These are phyloP conservation scores for Eimeria falciformis DNA, from an alignment of 169 alveolate genomes.

Conservation along the genomic window DNA sequence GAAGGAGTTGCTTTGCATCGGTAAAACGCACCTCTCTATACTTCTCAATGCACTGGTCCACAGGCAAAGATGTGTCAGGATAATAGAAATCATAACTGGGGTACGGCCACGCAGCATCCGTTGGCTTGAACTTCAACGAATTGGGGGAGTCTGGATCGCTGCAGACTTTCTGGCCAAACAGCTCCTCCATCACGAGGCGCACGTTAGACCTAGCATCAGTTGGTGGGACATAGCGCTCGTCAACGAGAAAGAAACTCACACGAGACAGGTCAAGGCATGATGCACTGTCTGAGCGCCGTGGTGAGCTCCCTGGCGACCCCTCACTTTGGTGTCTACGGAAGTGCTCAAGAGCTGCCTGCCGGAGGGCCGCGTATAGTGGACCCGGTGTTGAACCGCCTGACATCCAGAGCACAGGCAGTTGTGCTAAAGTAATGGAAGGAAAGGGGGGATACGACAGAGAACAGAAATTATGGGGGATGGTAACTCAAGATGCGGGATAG, in stretches of 20 bases:
- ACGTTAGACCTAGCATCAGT: conserved; percentile 70
- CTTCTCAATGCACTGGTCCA: conserved; percentile 75
- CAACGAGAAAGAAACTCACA: conserved; percentile 77
- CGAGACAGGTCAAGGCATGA: conserved; percentile 66
- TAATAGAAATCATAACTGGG: conserved; percentile 39
- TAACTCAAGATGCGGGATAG: no score
- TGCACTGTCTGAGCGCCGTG: background rate
- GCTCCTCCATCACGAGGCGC: conserved; percentile 69
- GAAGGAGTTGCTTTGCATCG: background rate
- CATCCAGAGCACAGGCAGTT: background rate
- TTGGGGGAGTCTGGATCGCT: conserved; percentile 44
- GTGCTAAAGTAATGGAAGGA: no score
- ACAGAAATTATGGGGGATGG: no score
- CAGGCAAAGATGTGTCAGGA: conserved; percentile 78
- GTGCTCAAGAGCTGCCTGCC: conserved; percentile 61
- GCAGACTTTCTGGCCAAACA: conserved; percentile 71
- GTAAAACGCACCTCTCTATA: conserved; percentile 62
- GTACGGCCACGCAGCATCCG: conserved; percentile 61
- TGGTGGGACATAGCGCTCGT: conserved; percentile 79
- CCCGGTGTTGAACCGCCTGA: conserved; percentile 75
- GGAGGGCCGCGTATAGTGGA: conserved; percentile 70
- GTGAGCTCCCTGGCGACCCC: background rate
- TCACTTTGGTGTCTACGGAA: background rate
- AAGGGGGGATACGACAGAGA: no score
- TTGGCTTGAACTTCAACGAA: conserved; percentile 48